Base-by-base conservation (phyloP, 177 flowering plant species). In the Vitis hybrid region DNA sequence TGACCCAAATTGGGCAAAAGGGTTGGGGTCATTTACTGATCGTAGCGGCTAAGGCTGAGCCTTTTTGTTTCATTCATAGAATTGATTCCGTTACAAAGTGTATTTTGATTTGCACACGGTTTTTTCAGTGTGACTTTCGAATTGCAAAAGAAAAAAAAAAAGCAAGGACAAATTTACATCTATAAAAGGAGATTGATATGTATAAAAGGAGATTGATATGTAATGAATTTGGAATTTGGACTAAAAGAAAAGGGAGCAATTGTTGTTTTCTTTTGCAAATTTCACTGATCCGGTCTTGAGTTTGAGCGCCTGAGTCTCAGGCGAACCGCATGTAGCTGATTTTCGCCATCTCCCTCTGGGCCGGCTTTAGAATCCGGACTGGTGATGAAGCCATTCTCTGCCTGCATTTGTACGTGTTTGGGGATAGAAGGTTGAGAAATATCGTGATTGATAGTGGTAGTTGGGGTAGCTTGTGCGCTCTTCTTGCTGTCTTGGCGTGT, bases 231-330 rank as follows among this genome's bases (percentile, higher is more conserved):
- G 45, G 9, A 39, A 39, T 39, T 1, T 18, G 7, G 45, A 22
- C 2, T 26, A 26, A 26, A 60, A 26, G 26, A 15, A 14, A 11
- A 60, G 10, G 33, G 26, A 60, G 12, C 10, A 9, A 39, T 39
- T 39, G 45, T 39, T 39, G 21, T 45, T n/a, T 71, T 64, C 12
- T 56, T n/a, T 21, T 9, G 51, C 8, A n/a, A n/a, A n/a, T 9
- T 56, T 71, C 49, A 18, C 50, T 39, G 8, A 39, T 39, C 45
- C 45, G 10, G 26, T 50, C 9, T 12, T 57, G 56, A 62, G n/a
- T 49, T 71, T 18, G 60, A 39, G 22, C 74, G 77, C 57, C 75
- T 70, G 60, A 74, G 72, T 66, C 72, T 66, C 10, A 33, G 53
- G 7, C 74, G 67, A 66, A 63, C 49, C 8, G 60, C 18, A 33